Percentiles rank a stretch among this genome's conserved stretches.
Evolutionary conservation across 208 protist genomes (phyloP).

Genomic region (Trypanosoma cruzi): DNA sequence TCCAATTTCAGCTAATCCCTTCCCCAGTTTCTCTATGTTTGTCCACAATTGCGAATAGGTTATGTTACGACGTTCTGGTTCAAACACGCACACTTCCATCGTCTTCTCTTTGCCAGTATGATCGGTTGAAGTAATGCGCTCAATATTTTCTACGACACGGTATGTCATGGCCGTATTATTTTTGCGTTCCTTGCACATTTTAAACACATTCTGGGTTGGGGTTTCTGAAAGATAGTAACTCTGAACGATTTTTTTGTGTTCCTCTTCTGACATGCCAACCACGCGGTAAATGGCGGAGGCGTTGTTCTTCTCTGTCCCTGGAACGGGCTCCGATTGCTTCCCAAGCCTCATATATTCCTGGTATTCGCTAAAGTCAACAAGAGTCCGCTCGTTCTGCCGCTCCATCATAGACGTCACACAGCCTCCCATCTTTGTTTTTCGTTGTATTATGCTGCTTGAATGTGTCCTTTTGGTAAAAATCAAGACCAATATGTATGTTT

Average conservation of each 20-base stretch:
- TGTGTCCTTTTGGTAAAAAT: not conserved
- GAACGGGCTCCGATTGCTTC: constrained; percentile 37
- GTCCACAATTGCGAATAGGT: constrained; percentile 56
- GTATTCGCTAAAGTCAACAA: constrained; percentile 52
- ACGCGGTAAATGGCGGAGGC: constrained; percentile 73
- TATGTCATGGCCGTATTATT: constrained; percentile 54
- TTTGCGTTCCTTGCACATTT: constrained; percentile 46
- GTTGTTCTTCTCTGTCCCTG: constrained; percentile 38
- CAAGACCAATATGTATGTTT: no score
- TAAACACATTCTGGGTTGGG: constrained; percentile 39
- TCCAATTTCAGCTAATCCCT: constrained; percentile 60
- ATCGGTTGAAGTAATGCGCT: constrained; percentile 36
- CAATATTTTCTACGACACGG: constrained; percentile 48
- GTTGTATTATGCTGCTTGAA: not conserved
- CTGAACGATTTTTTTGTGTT: constrained; percentile 42
- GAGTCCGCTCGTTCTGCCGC: constrained; percentile 36
- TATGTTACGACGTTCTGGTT: constrained; percentile 51
- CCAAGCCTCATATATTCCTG: constrained; percentile 42
- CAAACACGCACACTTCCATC: constrained; percentile 70
- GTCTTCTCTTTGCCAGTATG: constrained; percentile 44
- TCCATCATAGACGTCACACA: constrained; percentile 54
- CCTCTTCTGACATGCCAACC: constrained; percentile 45
- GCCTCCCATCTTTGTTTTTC: constrained; percentile 55
- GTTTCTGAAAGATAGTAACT: constrained; percentile 47
- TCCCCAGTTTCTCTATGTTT: constrained; percentile 50